Conservation (phyloP, 2,329 filamentous ascomycete species). For the Cadophora gregata region DNA sequence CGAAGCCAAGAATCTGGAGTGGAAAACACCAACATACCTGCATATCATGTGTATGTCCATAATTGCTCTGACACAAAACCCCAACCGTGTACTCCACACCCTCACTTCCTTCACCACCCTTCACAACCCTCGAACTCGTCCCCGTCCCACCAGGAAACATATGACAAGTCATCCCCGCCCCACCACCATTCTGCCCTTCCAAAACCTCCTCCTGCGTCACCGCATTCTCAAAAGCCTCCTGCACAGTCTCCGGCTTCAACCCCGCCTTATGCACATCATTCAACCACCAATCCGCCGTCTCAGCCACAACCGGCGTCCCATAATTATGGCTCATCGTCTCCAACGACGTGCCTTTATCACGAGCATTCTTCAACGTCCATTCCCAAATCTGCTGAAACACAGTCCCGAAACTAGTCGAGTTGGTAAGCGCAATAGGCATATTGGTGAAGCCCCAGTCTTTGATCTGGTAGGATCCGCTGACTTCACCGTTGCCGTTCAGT, state of each 20-base stretch:
- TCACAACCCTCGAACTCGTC: constrained; percentile 62
- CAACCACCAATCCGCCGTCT: constrained; percentile 68
- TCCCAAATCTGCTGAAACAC: constrained; percentile 43
- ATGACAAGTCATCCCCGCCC: constrained; percentile 72
- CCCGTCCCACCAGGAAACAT: constrained; percentile 72
- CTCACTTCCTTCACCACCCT: constrained; percentile 48
- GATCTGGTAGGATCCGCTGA: constrained; percentile 41
- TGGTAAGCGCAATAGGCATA: constrained; percentile 46
- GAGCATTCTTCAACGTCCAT: constrained; percentile 35
- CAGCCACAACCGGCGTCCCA: constrained; percentile 59
- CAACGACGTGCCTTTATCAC: constrained; percentile 29
- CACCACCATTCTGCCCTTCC: constrained; percentile 69
- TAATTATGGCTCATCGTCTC: constrained; percentile 42
- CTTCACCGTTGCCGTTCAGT: constrained; percentile 43
- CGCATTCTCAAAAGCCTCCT: constrained; percentile 58
- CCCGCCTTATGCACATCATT: constrained; percentile 62
- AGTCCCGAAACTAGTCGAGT: constrained; percentile 48
- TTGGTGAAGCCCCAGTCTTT: constrained; percentile 43
- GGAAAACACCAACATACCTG: constrained; percentile 36
- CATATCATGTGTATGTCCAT: constrained; percentile 62
- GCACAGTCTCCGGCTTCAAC: constrained; percentile 59
- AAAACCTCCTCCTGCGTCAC: constrained; percentile 54
- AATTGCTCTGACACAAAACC: constrained; percentile 70
- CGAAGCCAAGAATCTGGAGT: neutral
- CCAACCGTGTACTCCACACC: constrained; percentile 60